A percentile compares a stretch with the other conserved stretches of the same genome.
phyloP scores from a whole-genome alignment of 306 rosid genomes.

The Pueraria montana region DNA sequence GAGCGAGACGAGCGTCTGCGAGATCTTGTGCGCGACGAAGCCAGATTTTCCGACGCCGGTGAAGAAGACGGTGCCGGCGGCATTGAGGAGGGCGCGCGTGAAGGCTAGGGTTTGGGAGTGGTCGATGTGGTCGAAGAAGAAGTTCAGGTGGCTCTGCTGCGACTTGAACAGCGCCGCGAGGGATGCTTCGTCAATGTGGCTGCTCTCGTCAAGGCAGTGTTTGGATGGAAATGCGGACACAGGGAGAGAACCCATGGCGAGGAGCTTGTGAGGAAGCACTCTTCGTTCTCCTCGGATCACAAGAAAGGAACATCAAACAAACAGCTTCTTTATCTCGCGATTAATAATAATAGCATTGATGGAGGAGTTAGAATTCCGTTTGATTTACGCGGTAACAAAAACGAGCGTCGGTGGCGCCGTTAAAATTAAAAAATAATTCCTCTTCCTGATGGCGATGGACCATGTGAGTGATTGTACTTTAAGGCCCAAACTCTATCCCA shows the following conservation, averaged over 20 bases:
- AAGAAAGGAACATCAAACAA: constrained; percentile 9
- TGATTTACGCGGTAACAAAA: constrained; percentile 49
- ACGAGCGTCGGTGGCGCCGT: constrained; percentile 36
- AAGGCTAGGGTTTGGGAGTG: constrained; percentile 87
- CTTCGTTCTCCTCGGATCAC: neutral
- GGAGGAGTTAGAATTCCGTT: neutral
- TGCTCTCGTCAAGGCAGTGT: neutral
- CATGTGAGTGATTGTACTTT: neutral
- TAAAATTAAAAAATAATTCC: constrained; percentile 4
- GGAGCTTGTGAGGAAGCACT: neutral
- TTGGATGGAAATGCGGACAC: constrained; percentile 41
- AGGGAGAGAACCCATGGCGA: constrained; percentile 59
- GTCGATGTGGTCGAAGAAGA: constrained; percentile 85
- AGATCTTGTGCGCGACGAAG: constrained; percentile 95
- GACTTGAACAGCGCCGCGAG: constrained; percentile 80
- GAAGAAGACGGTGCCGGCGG: constrained; percentile 88
- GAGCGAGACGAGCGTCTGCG: constrained; percentile 95
- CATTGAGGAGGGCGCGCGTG: constrained; percentile 73
- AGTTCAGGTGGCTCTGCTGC: constrained; percentile 93
- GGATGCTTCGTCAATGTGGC: constrained; percentile 64
- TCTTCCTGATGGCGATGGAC: neutral
- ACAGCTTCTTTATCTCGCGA: neutral
- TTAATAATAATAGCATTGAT: neutral
- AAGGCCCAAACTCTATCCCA: neutral
- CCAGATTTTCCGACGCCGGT: constrained; percentile 98